Evolutionary conservation across 2,329 filamentous ascomycete genomes (phyloP).

Genomic region (Sphaerulina musiva): DNA sequence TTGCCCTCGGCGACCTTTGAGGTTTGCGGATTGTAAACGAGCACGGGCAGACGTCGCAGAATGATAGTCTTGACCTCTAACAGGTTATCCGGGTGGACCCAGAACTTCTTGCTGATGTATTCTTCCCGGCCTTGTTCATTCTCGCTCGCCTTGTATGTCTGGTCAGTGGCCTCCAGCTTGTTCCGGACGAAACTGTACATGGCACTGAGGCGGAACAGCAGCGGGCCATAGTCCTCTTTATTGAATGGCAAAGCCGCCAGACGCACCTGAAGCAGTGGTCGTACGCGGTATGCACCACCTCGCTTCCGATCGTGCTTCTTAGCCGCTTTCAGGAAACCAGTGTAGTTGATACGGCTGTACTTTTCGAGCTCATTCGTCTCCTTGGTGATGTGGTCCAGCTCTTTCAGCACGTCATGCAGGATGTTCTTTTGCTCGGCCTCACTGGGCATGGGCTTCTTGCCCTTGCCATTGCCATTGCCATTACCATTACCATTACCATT

Average conservation of each 20-base stretch:
- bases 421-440: constrained; percentile 44
- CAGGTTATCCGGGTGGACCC: constrained; percentile 92
- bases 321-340: constrained; percentile 92
- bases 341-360: constrained; percentile 95
- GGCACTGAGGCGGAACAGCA: constrained; percentile 80
- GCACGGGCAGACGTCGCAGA: constrained; percentile 77
- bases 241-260: constrained; percentile 88
- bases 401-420: constrained; percentile 65
- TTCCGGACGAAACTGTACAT: constrained; percentile 95
- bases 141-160: constrained; percentile 16
- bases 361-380: constrained; percentile 90
- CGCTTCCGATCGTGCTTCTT: constrained; percentile 98
- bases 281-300: constrained; percentile 76
- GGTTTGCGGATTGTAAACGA: constrained; percentile 85
- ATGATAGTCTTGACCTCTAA: constrained; percentile 96
- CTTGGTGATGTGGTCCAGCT: constrained; percentile 81
- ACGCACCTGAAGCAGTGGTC: constrained; percentile 84
- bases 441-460: constrained; percentile 33
- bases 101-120: constrained; percentile 49
- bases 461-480: constrained; percentile 23
- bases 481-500: constrained; percentile 10
- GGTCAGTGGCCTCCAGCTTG: constrained; percentile 57
- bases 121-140: constrained; percentile 25
- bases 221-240: constrained; percentile 83
- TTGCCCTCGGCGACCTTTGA: constrained; percentile 74